Conservation (phyloP, 768 basidiomycete species). For the Podaxis sp. region DNA sequence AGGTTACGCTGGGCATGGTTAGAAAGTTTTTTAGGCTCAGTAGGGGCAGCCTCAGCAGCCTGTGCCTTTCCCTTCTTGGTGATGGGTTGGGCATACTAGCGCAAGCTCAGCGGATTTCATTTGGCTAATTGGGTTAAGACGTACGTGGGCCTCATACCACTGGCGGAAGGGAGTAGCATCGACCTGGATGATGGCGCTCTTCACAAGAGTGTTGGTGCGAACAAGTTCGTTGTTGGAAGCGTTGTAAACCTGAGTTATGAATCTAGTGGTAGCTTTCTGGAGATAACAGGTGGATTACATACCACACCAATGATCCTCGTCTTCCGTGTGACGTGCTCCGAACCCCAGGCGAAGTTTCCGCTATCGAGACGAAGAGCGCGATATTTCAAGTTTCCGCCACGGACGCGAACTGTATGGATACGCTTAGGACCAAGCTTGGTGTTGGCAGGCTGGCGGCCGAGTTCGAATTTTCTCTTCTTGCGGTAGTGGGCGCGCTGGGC, state of each 20-base stretch:
- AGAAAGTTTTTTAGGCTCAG: slow-evolving; percentile 76
- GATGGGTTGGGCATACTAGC: slow-evolving; percentile 90
- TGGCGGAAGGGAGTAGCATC: slow-evolving; percentile 99
- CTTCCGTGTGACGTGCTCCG: slow-evolving; percentile 91
- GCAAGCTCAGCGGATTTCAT: neutral
- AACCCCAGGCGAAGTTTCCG: slow-evolving; percentile 99
- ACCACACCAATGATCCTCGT: slow-evolving; percentile 96
- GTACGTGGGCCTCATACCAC: slow-evolving; percentile 97
- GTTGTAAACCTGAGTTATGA: slow-evolving; percentile 78
- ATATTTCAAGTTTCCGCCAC: slow-evolving; percentile 94
- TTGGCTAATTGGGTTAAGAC: slow-evolving; percentile 29
- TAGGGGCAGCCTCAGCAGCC: slow-evolving; percentile 35
- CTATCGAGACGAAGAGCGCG: slow-evolving; percentile 94
- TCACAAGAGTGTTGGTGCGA: slow-evolving; percentile 98
- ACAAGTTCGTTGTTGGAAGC: slow-evolving; percentile 99
- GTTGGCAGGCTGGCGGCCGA: slow-evolving; percentile 96
- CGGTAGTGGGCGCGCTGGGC: slow-evolving; percentile 93
- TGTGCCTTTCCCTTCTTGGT: slow-evolving; percentile 81
- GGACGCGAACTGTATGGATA: slow-evolving; percentile 89
- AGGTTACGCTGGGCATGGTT: slow-evolving; percentile 85
- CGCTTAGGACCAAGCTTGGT: slow-evolving; percentile 97
- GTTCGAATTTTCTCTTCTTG: slow-evolving; percentile 99
- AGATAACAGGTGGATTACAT: slow-evolving; percentile 30
- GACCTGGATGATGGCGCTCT: slow-evolving; percentile 93
- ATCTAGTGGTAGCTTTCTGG: neutral